Evolutionary conservation across 352 stramenopile genomes (phyloP).

Genomic region (Globisporangium nagaii): DNA sequence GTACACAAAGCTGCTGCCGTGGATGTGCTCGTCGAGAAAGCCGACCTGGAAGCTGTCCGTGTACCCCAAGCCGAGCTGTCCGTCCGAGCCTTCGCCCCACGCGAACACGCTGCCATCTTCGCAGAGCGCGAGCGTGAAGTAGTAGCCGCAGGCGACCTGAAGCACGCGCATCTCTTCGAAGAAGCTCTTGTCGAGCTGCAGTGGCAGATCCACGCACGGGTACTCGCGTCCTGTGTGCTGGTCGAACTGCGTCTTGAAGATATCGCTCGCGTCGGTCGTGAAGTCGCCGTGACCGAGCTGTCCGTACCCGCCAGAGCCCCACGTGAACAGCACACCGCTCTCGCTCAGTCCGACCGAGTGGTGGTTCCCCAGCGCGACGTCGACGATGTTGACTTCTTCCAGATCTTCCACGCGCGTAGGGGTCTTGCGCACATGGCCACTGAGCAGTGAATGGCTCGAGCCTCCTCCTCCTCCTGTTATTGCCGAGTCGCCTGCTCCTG

Average conservation of each 20-base stretch:
- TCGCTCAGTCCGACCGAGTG: conserved; percentile 66
- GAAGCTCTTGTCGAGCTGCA: conserved; percentile 64
- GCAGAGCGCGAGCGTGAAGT: conserved; percentile 63
- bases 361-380: conserved; percentile 46
- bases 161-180: conserved; percentile 71
- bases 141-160: conserved; percentile 69
- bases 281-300: conserved; percentile 77
- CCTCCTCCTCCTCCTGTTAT: background rate
- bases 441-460: background rate
- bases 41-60: conserved; percentile 60
- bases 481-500: background rate
- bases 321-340: conserved; percentile 59
- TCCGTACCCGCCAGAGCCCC: conserved; percentile 58
- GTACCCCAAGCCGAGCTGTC: conserved; percentile 60
- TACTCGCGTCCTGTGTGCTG: conserved; percentile 63
- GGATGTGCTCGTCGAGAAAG: conserved; percentile 64
- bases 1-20: conserved; percentile 70
- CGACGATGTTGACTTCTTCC: conserved; percentile 40
- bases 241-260: conserved; percentile 64
- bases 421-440: conserved; percentile 18
- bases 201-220: conserved; percentile 53
- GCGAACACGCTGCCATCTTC: conserved; percentile 68
- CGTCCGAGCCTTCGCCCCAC: conserved; percentile 73
- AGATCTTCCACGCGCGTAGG: conserved; percentile 65
- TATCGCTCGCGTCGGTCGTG: conserved; percentile 25